Evolutionary conservation across 148 eudicot genomes (phyloP).

Genomic region (Selenicereus undatus): DNA sequence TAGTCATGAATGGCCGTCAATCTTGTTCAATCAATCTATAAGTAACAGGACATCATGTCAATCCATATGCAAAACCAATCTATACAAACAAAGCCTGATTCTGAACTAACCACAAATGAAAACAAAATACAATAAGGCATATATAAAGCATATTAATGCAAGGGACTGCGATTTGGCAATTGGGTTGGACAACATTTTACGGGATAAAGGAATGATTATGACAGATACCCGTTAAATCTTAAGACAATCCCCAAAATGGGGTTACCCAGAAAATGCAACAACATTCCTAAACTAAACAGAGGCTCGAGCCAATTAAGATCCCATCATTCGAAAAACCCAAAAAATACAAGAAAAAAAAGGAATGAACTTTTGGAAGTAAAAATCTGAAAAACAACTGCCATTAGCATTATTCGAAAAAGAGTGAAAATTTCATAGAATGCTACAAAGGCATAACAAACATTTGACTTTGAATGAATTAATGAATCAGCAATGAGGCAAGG

Average conservation of each 20-base stretch:
- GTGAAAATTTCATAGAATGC: background rate
- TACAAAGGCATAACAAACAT: background rate
- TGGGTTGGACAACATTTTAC: background rate
- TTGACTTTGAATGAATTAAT: background rate
- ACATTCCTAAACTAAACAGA: conserved; percentile 1
- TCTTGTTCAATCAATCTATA: conserved; percentile 4
- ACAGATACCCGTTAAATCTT: background rate
- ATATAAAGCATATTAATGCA: background rate
- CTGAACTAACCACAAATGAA: background rate
- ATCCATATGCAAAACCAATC: background rate
- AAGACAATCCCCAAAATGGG: background rate
- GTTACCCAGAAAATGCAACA: background rate
- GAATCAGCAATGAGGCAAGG: background rate
- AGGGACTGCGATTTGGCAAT: background rate
- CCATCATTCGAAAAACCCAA: background rate
- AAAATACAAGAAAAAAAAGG: background rate
- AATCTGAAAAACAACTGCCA: background rate
- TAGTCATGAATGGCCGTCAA: background rate
- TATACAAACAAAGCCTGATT: background rate
- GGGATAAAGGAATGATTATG: background rate
- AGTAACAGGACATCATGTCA: background rate
- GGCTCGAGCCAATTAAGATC: background rate
- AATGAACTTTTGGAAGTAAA: background rate
- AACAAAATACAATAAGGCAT: background rate
- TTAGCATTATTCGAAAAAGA: background rate